Conservation (phyloP, 306 rosid genomes). For the Pyrus bretschneideri region DNA sequence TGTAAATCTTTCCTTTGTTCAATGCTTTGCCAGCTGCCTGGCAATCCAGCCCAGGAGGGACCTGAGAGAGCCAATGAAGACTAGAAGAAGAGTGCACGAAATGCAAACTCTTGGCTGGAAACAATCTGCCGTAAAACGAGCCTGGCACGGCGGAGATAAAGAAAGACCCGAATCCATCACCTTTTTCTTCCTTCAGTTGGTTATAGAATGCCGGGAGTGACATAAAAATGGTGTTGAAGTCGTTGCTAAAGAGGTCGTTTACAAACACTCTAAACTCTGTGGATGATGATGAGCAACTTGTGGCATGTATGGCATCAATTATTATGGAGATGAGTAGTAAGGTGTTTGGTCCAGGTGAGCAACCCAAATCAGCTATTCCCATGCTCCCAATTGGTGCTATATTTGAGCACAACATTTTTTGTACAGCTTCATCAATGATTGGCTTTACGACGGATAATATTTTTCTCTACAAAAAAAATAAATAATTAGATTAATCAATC, state of each 20-base stretch:
- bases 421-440: slow-evolving; percentile 37
- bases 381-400: slow-evolving; percentile 28
- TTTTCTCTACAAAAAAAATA: slow-evolving; percentile 19
- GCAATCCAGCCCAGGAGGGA: slow-evolving; percentile 31
- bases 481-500: not conserved
- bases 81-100: slow-evolving; percentile 72
- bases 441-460: slow-evolving; percentile 32
- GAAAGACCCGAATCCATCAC: slow-evolving; percentile 14
- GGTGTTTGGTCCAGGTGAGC: slow-evolving; percentile 81
- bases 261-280: slow-evolving; percentile 47
- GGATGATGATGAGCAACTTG: slow-evolving; percentile 2
- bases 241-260: slow-evolving; percentile 67
- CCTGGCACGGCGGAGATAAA: slow-evolving; percentile 56
- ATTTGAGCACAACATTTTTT: slow-evolving; percentile 13
- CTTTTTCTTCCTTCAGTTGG: slow-evolving; percentile 15
- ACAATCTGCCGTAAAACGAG: slow-evolving; percentile 47
- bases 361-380: slow-evolving; percentile 74
- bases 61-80: slow-evolving; percentile 78
- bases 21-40: not conserved
- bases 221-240: slow-evolving; percentile 60
- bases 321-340: slow-evolving; percentile 38
- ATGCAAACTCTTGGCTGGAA: slow-evolving; percentile 37
- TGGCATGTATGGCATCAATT: slow-evolving; percentile 22
- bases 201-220: slow-evolving; percentile 56
- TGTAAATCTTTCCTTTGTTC: slow-evolving; percentile 65